phyloP scores from a whole-genome alignment of 371 early-diverging fungal genomes.

The Coemansia sp. region DNA sequence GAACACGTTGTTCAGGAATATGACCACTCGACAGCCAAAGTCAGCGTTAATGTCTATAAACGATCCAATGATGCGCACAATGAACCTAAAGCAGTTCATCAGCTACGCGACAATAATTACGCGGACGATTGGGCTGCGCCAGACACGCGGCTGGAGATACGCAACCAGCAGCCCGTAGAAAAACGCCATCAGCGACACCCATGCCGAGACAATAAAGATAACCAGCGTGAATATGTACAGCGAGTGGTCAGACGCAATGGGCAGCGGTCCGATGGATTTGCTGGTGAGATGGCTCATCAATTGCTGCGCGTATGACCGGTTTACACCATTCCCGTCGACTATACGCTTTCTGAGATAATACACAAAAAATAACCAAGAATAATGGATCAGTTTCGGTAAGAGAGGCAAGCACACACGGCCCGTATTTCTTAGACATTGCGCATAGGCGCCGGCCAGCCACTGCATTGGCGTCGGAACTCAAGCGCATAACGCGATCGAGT shows the following conservation, averaged over 20 bases:
- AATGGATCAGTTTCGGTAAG: too few relatives aligned
- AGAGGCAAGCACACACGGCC: too few relatives aligned
- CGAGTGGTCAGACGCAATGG: background rate
- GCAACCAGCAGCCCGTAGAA: constrained; percentile 21
- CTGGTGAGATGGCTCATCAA: too few relatives aligned
- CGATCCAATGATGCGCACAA: constrained; percentile 12
- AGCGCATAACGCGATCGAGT: too few relatives aligned
- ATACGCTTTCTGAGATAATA: too few relatives aligned
- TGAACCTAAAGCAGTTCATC: constrained; percentile 24
- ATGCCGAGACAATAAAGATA: constrained; percentile 13
- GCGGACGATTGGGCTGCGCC: constrained; percentile 28
- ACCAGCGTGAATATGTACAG: constrained; percentile 14
- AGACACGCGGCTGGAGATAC: constrained; percentile 9
- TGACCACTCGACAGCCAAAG: constrained; percentile 21
- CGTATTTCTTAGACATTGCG: too few relatives aligned
- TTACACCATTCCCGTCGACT: too few relatives aligned
- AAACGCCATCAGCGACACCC: constrained; percentile 21
- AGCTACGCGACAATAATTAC: constrained; percentile 26
- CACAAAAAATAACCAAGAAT: too few relatives aligned
- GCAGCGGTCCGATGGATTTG: background rate
- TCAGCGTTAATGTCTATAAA: background rate
- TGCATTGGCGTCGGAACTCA: too few relatives aligned
- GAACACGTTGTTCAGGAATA: constrained; percentile 17
- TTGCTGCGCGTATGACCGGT: background rate
- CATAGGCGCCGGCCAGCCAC: too few relatives aligned